Evolutionary conservation across 352 stramenopile species (phyloP), one percentile per base, ranked within the genome.

Genomic region (Elongisporangium undulatum): DNA sequence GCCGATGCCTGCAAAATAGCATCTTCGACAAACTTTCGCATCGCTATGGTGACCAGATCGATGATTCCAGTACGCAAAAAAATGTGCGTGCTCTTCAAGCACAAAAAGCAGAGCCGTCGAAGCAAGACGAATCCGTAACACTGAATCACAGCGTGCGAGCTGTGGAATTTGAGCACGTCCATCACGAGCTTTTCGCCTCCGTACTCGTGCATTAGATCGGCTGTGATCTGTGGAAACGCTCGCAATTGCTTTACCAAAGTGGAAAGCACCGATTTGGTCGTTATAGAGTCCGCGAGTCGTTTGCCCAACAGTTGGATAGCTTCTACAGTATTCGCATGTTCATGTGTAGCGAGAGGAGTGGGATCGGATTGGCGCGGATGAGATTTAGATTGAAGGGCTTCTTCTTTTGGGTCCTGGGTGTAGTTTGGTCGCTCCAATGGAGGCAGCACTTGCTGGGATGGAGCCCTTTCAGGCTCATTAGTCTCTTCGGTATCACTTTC

Each of bases 101-200:
- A 90, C 34, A 94, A 64, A 34, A 92, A 92, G 58, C 85, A 91
- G 2, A 92, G 62, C 16, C 85, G 72, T 0, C 85, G 77, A 22
- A 92, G 55, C 10, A 94, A 69, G 15, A 94, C 82, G 22, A 88
- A 92, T 0, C 74, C 76, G 55, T 92, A 94, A 56, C 82, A 94
- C 62, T 92, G 82, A 24, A 94, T 86, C 15, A 92, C 82, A 0
- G 85, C 82, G 59, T 94, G 80, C 1, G 67, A 50, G 29, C 76
- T 64, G 64, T 94, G 82, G 51, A 66, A 69, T 23, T 72, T 73
- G 20, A 94, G 74, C n/a, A 80, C 66, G 0, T 73, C 67, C 17
- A 94, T 59, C 21, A 94, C 53, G 20, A 87, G 59, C 5, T 49
- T 60, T 58, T 90, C 81, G 13, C 85, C 82, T 29, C 51, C 49